Base-by-base conservation (phyloP, 1,139 yeast species). In the Groenewaldozyma auringiensis region DNA sequence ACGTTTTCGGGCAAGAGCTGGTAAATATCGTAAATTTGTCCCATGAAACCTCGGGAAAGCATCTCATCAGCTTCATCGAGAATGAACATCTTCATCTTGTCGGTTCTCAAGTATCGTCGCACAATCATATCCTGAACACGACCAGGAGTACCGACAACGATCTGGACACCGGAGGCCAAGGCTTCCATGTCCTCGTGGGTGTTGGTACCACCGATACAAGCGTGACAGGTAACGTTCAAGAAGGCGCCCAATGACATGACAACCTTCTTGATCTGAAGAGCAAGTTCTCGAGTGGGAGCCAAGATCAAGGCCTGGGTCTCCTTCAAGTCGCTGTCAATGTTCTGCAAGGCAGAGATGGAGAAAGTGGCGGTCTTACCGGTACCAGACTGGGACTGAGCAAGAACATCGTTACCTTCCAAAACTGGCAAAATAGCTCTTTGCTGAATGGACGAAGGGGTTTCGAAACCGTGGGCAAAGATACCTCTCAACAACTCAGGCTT, bases 341-440 rank as follows among this genome's bases (percentile, higher is more conserved):
- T 85, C 78, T 89, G 96, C 70, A 92, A 79, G 62, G 95, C 92
- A 62, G 96, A 84, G 63, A 92, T 89, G 69, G 97, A 83, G 81
- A 92, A 92, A 58, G 98, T 92, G 65, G 97, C 98, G 54, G 98
- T 92, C 78, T 92, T 92, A 82, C 98, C 98, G 57, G 98, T 92
- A 82, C 98, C 98, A 47, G 97, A 89, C 78, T 92, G 98, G 60
- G 97, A 96, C 74, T 92, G 98, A 59, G 97, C 98, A 64, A 92
- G 80, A 50, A 89, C 96, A 71, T 92, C 98, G 72, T 92, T 81
- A 59, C 95, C 96, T 70, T 86, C 94, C 65, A 92, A 83, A 70
- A 92, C 88, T 68, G 96, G 98, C 67, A 85, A 76, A 63, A 92
- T 92, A 56, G 98, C 98, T 74, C 98, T 86, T 71, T 87, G 95